Evolutionary conservation across 73 alveolate genomes (phyloP), one percentile per base, ranked within the genome.

Genomic region (Effrenium voratum): DNA sequence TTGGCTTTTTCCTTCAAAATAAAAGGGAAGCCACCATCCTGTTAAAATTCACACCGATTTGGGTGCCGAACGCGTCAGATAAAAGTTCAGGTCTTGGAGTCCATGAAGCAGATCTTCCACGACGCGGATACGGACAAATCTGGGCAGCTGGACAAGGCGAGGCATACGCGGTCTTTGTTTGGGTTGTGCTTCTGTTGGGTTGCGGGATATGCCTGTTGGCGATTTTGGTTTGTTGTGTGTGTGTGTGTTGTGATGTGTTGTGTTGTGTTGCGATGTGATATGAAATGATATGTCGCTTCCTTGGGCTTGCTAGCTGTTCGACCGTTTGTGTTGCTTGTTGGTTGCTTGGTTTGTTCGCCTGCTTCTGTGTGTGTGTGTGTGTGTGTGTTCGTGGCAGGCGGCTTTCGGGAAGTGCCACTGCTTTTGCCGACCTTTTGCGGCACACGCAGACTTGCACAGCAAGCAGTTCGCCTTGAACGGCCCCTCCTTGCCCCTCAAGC

Each of bases 41-140:
- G n/a, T n/a, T n/a, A n/a, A n/a, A n/a, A n/a, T n/a, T n/a, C n/a
- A n/a, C n/a, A n/a, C n/a, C n/a, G n/a, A n/a, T n/a, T n/a, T n/a
- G n/a, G n/a, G n/a, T n/a, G n/a, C n/a, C n/a, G n/a, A n/a, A n/a
- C n/a, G n/a, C n/a, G n/a, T n/a, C n/a, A n/a, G n/a, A n/a, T n/a
- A n/a, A n/a, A n/a, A n/a, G n/a, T n/a, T n/a, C n/a, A 47, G 92
- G 92, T 81, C 36, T 57, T 81, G 72, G 73, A 81, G 6, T 88
- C 96, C 75, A 88, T 88, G 96, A 73, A 75, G 57, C 86, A 88
- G 38, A 88, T 88, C 96, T 88, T 88, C 32, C 86, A 88, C 19
- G 86, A 45, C 5, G 96, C 96, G 19, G 96, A 88, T 52, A 68
- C 96, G 43, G 96, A 88, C 75, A 24, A 88, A 43, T 66, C 86